Base-by-base conservation (phyloP, 306 rosid species). In the Inga laurina region DNA sequence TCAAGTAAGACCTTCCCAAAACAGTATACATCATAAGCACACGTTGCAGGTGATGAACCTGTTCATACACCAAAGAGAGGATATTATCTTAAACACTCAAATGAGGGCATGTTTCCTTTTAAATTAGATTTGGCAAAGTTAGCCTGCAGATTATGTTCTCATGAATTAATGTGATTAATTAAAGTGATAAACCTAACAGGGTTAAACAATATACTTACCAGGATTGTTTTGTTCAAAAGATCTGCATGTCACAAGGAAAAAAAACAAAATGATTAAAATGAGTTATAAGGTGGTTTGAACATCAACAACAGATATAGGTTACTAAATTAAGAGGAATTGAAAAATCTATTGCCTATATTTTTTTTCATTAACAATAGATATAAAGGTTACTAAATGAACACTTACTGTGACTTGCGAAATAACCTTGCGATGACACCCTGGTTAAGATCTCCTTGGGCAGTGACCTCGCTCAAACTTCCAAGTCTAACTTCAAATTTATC, bases 401-500 rank as follows among this genome's bases (percentile, higher is more conserved):
- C 99, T 76, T 90, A 97, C 99, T 54, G 88, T 81, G 92, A 92
- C 85, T 87, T 94, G 91, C 91, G 85, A 90, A 93, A 85, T 79
- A 97, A 80, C 82, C 94, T 94, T 9, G 93, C 84, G 81, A 94
- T 77, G 44, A 82, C 94, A 80, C 87, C 78, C 65, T 88, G 98
- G 85, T 90, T 94, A 78, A 85, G 76, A 79, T 94, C 98, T 86
- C 90, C 99, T 84, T 94, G 92, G 61, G 77, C 77, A 87, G 85
- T 85, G 74, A 89, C 91, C 89, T 91, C 94, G 57, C 94, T 92
- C 91, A 94, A 89, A 88, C 99, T 97, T 85, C 99, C 99, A 72
- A 97, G 90, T 77, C 99, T 93, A 82, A 97, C 99, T 84, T 97
- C 99, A 61, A 90, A 97, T 87, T 94, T 97, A 83, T 97, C 97